A percentile compares a stretch with the other conserved stretches of the same genome.
Evolutionary conservation across 805 yeast species (phyloP).

Genomic region (Pichia thaimueangensis): DNA sequence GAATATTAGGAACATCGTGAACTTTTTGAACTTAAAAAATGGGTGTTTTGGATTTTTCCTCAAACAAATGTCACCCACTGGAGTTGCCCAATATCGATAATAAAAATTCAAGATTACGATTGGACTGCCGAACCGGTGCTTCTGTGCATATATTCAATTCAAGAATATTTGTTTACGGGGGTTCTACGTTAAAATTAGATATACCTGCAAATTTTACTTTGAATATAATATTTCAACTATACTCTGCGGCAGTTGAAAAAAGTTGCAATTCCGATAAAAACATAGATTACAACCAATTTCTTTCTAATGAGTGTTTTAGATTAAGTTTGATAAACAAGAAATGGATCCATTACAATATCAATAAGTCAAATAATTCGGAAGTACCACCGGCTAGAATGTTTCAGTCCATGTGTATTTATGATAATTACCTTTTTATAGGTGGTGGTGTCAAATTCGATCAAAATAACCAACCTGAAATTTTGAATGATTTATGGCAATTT

Average conservation of each 20-base stretch:
- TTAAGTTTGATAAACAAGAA: slow-evolving; percentile 50
- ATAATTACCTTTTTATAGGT: slow-evolving; percentile 47
- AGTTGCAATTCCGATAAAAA: background rate
- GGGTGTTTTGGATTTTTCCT: slow-evolving; percentile 60
- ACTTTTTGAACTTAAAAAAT: too few relatives aligned
- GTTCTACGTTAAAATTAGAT: slow-evolving; percentile 53
- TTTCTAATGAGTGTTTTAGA: slow-evolving; percentile 60
- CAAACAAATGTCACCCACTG: slow-evolving; percentile 52
- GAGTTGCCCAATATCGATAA: slow-evolving; percentile 47
- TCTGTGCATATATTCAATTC: slow-evolving; percentile 54
- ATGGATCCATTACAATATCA: slow-evolving; percentile 43
- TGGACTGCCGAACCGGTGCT: slow-evolving; percentile 65
- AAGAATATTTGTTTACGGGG: slow-evolving; percentile 61
- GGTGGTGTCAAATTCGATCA: slow-evolving; percentile 55
- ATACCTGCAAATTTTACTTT: slow-evolving; percentile 34
- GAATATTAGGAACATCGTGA: too few relatives aligned
- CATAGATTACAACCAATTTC: slow-evolving; percentile 25
- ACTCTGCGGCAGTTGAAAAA: slow-evolving; percentile 17
- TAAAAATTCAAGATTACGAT: slow-evolving; percentile 44
- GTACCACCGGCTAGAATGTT: slow-evolving; percentile 45
- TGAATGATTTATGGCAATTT: slow-evolving; percentile 67
- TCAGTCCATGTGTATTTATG: slow-evolving; percentile 50
- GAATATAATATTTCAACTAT: slow-evolving; percentile 33
- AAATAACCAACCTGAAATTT: slow-evolving; percentile 34
- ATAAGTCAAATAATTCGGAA: slow-evolving; percentile 2